phyloP scores from a whole-genome alignment of 805 yeast species.

The Pichia exigua region DNA sequence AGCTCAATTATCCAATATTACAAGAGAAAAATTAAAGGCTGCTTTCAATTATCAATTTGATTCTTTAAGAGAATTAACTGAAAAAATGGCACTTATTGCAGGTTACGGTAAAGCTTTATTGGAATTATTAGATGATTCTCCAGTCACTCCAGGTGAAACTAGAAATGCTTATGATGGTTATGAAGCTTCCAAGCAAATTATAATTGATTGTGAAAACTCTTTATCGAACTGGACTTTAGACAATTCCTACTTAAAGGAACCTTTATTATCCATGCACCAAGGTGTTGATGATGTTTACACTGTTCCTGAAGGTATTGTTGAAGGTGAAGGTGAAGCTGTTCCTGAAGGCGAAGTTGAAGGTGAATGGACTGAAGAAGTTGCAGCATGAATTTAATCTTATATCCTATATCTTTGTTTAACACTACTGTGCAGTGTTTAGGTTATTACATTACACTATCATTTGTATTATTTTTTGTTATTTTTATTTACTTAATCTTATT shows the following conservation, averaged over 20 bases:
- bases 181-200: constrained; percentile 96
- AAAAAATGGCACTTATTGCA: constrained; percentile 93
- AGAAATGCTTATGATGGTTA: constrained; percentile 98
- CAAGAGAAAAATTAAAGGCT: constrained; percentile 96
- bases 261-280: constrained; percentile 61
- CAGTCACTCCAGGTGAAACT: constrained; percentile 98
- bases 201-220: constrained; percentile 93
- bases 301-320: constrained; percentile 54
- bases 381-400: background rate
- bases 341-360: constrained; percentile 12
- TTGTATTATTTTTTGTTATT: background rate
- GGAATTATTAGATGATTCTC: constrained; percentile 92
- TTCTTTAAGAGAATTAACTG: constrained; percentile 88
- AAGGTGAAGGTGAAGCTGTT: constrained; percentile 29
- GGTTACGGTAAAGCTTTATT: constrained; percentile 97
- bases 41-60: constrained; percentile 96
- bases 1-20: constrained; percentile 96
- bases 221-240: constrained; percentile 96
- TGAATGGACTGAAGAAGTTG: constrained; percentile 9
- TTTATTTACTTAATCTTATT: background rate
- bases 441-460: background rate
- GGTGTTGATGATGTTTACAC: constrained; percentile 41
- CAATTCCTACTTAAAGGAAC: constrained; percentile 81
- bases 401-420: background rate
- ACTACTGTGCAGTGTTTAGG: background rate